Conservation (phyloP, 2,329 filamentous ascomycete species). For the Sclerotinia minor region DNA sequence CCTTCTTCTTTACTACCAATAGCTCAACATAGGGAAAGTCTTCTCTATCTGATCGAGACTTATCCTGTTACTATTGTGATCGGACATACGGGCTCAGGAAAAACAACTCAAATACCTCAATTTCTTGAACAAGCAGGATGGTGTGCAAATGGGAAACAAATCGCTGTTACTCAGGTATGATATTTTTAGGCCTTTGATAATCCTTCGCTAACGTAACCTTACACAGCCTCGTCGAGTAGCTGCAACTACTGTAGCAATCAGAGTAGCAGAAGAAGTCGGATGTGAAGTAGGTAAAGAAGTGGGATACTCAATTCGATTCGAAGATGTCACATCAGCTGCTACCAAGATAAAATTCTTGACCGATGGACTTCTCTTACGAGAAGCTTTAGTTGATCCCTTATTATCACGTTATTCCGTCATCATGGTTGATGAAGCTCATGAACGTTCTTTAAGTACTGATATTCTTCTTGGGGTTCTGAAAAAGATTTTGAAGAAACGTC, state of each 20-base stretch:
- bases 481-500: constrained; percentile 78
- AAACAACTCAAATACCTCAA: constrained; percentile 94
- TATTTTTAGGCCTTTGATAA: background rate
- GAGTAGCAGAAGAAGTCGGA: constrained; percentile 86
- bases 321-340: constrained; percentile 82
- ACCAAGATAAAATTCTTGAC: constrained; percentile 95
- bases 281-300: constrained; percentile 87
- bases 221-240: constrained; percentile 81
- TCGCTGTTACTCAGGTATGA: constrained; percentile 85
- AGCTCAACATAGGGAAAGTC: constrained; percentile 72
- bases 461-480: constrained; percentile 86
- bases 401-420: constrained; percentile 90
- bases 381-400: constrained; percentile 89
- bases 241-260: constrained; percentile 81
- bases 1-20: constrained; percentile 83
- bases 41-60: constrained; percentile 85
- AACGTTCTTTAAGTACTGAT: constrained; percentile 89
- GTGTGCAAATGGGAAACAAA: constrained; percentile 78
- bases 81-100: constrained; percentile 91
- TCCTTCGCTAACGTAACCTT: constrained; percentile 26
- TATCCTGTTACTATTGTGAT: constrained; percentile 84
- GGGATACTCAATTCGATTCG: constrained; percentile 89
- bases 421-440: constrained; percentile 97
- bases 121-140: constrained; percentile 87
- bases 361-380: constrained; percentile 85